Percentiles rank a stretch among this genome's conserved stretches.
These are phyloP conservation scores for Penicillium diatomitis DNA, from an alignment of 495 filamentous ascomycete genomes.

Conservation along the genomic window DNA sequence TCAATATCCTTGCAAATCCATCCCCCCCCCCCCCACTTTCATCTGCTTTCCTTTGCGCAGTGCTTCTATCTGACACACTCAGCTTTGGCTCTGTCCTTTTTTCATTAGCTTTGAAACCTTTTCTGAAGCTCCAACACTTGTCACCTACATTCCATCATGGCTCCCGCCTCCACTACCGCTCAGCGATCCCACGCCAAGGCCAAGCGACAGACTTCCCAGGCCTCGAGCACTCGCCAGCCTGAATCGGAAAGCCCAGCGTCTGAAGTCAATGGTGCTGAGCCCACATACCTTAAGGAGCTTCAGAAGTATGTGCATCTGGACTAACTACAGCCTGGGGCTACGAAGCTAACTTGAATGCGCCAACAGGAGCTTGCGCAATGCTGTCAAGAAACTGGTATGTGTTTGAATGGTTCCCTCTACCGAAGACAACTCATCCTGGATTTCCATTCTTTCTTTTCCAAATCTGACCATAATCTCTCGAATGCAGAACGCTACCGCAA, in stretches of 20 bases:
- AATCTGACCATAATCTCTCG: slow-evolving; percentile 2
- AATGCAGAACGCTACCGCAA: slow-evolving; percentile 60
- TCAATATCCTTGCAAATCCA: slow-evolving; percentile 2
- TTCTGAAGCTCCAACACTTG: slow-evolving; percentile 18
- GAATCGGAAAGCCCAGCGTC: slow-evolving; percentile 31
- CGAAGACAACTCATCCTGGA: not conserved
- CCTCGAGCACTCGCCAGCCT: slow-evolving; percentile 22
- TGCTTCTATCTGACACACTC: slow-evolving; percentile 1
- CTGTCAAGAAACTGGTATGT: slow-evolving; percentile 82
- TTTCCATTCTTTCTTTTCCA: not conserved
- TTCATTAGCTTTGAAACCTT: slow-evolving; percentile 2
- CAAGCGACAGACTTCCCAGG: slow-evolving; percentile 17
- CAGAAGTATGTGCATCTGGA: slow-evolving; percentile 68
- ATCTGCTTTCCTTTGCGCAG: not conserved
- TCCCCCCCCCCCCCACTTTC: slow-evolving; percentile 6
- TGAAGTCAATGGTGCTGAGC: slow-evolving; percentile 54
- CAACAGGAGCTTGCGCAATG: slow-evolving; percentile 69
- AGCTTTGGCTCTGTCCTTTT: slow-evolving; percentile 5
- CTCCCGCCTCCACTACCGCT: slow-evolving; percentile 28
- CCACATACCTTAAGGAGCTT: slow-evolving; percentile 71
- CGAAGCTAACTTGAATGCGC: slow-evolving; percentile 6
- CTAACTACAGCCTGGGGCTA: not conserved
- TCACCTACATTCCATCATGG: slow-evolving; percentile 31
- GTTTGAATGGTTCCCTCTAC: not conserved
- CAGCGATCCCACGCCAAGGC: slow-evolving; percentile 37